A percentile compares a stretch with the other conserved stretches of the same genome.
These are phyloP conservation scores for Fraxinus angustifolia DNA, from an alignment of 305 asterid species.

Conservation along the genomic window DNA sequence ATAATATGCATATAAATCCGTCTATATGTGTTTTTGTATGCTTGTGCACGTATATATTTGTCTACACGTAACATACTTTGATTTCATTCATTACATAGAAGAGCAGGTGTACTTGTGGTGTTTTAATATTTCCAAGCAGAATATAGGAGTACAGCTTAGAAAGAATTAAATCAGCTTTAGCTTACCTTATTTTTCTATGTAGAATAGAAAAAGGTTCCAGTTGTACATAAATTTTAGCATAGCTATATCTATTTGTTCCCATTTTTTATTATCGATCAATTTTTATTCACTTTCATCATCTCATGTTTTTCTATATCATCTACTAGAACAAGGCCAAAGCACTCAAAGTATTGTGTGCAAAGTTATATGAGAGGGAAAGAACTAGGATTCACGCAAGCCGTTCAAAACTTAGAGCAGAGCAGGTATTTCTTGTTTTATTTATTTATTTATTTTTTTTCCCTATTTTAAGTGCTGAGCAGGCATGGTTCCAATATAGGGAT, in stretches of 20 bases:
- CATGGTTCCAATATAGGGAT: constrained; percentile 5
- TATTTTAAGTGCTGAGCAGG: neutral
- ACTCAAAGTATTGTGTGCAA: constrained; percentile 77
- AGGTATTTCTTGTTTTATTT: constrained; percentile 29
- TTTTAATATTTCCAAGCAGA: constrained; percentile 4
- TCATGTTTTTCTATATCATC: constrained; percentile 21
- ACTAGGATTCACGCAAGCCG: constrained; percentile 53
- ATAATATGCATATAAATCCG: too few species aligned
- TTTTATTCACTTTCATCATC: neutral
- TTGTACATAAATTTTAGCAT: too few species aligned
- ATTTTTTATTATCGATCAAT: neutral
- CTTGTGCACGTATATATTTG: too few species aligned
- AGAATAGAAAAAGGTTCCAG: too few species aligned
- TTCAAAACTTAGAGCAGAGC: constrained; percentile 77
- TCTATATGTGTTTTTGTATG: too few species aligned
- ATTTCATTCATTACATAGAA: too few species aligned
- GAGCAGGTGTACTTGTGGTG: too few species aligned
- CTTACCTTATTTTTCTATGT: too few species aligned
- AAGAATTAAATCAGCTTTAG: too few species aligned
- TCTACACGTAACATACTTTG: too few species aligned
- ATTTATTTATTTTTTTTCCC: neutral
- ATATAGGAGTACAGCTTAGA: too few species aligned
- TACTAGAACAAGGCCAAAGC: constrained; percentile 90
- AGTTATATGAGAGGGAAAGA: constrained; percentile 80
- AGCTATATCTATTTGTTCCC: too few species aligned